phyloP scores from a whole-genome alignment of 2,329 filamentous ascomycete species.

The Didymella glomerata region DNA sequence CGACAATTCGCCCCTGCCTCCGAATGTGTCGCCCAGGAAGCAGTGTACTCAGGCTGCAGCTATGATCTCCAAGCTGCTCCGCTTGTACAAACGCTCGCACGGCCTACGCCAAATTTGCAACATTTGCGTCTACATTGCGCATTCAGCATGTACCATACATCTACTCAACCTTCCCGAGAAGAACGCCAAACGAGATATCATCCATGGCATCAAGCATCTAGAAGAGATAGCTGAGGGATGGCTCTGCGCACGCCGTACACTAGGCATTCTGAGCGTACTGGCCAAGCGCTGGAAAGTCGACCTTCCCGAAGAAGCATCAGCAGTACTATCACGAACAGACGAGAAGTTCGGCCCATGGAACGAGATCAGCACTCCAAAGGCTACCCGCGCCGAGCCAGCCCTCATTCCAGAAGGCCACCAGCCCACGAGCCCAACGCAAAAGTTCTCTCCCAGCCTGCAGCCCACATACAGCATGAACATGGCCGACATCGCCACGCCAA shows the following conservation, averaged over 20 bases:
- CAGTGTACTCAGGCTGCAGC: slow-evolving; percentile 90
- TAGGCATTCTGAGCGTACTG: slow-evolving; percentile 84
- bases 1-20: slow-evolving; percentile 79
- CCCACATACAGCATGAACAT: slow-evolving; percentile 43
- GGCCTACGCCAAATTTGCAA: slow-evolving; percentile 94
- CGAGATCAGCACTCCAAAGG: slow-evolving; percentile 42
- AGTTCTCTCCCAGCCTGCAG: slow-evolving; percentile 37
- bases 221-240: slow-evolving; percentile 97
- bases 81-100: slow-evolving; percentile 91
- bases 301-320: slow-evolving; percentile 81
- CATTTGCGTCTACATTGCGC: slow-evolving; percentile 93
- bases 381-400: slow-evolving; percentile 29
- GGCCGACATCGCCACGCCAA: slow-evolving; percentile 34
- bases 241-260: slow-evolving; percentile 85
- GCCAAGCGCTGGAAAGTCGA: slow-evolving; percentile 90
- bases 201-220: slow-evolving; percentile 87
- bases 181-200: slow-evolving; percentile 86
- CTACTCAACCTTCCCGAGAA: slow-evolving; percentile 92
- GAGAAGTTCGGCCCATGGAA: slow-evolving; percentile 75
- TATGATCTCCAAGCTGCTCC: slow-evolving; percentile 91
- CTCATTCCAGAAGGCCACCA: slow-evolving; percentile 24
- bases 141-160: slow-evolving; percentile 94
- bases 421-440: slow-evolving; percentile 32
- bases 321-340: slow-evolving; percentile 79
- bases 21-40: slow-evolving; percentile 87